These are phyloP conservation scores for Leucogyrophana mollusca DNA, from an alignment of 768 basidiomycete species.

Conservation along the genomic window DNA sequence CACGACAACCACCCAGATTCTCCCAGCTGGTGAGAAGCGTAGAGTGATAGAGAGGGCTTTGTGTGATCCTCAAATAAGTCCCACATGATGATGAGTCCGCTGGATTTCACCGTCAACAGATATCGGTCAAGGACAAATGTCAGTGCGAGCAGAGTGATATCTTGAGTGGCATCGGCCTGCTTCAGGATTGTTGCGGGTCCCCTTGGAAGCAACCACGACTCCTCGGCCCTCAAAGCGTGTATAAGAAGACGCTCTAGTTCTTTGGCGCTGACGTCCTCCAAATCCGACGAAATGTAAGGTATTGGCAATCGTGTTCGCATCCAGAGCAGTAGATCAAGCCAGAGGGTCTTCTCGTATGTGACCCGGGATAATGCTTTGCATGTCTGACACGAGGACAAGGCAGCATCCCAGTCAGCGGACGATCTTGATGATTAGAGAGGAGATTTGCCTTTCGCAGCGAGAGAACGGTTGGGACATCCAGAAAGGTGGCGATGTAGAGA, in stretches of 20 bases:
- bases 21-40: background rate
- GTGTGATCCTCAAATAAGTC: background rate
- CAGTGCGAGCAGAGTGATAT: constrained; percentile 1
- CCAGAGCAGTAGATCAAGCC: constrained; percentile 14
- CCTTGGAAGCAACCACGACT: constrained; percentile 14
- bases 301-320: constrained; percentile 13
- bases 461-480: constrained; percentile 15
- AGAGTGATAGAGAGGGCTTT: background rate
- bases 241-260: constrained; percentile 15
- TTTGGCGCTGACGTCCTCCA: constrained; percentile 5
- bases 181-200: background rate
- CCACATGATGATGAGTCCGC: constrained; percentile 15
- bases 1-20: background rate
- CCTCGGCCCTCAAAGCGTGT: constrained; percentile 12
- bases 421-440: background rate
- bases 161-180: background rate
- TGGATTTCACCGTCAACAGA: constrained; percentile 14
- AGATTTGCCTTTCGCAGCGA: constrained; percentile 14
- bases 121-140: constrained; percentile 20
- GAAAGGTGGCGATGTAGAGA: constrained; percentile 10
- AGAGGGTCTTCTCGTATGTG: constrained; percentile 16
- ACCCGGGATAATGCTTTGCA: constrained; percentile 17
- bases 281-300: constrained; percentile 13
- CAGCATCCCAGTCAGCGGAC: background rate
- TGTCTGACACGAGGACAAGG: constrained; percentile 13